phyloP scores from a whole-genome alignment of 2,329 filamentous ascomycete species.

The Trichoderma polysporum region DNA sequence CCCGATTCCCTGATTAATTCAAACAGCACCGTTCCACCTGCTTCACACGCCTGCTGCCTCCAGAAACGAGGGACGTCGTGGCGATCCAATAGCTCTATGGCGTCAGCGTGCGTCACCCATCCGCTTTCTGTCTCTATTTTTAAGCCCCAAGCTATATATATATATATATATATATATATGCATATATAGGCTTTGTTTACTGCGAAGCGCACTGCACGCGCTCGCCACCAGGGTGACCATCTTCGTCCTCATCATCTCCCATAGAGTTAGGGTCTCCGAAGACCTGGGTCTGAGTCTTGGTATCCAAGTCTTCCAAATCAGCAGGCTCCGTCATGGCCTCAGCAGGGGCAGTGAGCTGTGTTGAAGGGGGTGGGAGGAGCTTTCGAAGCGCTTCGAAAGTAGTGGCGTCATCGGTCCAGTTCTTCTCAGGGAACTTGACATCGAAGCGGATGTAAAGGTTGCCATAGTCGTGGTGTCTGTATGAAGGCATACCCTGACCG shows the following conservation, averaged over 20 bases:
- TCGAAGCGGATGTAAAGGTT: conserved; percentile 98
- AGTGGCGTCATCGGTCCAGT: conserved; percentile 63
- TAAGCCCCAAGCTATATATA: not conserved
- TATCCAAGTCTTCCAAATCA: conserved; percentile 81
- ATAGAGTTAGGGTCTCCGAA: conserved; percentile 59
- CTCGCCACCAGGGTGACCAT: conserved; percentile 71
- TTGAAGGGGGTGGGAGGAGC: conserved; percentile 70
- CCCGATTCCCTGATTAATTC: conserved; percentile 17
- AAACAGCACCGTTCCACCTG: conserved; percentile 25
- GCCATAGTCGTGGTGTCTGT: conserved; percentile 89
- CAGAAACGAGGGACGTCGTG: conserved; percentile 1
- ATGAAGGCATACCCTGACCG: conserved; percentile 96
- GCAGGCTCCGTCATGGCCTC: conserved; percentile 93
- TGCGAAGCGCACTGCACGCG: conserved; percentile 85
- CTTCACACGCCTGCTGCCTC: conserved; percentile 6
- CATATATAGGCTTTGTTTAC: conserved; percentile 49
- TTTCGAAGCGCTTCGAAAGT: conserved; percentile 78
- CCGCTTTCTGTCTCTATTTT: not conserved
- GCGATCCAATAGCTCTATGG: not conserved
- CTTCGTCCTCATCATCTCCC: conserved; percentile 76
- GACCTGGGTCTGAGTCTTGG: conserved; percentile 61
- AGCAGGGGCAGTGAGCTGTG: conserved; percentile 66
- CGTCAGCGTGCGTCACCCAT: not conserved
- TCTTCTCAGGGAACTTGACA: conserved; percentile 90
- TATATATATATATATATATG: not conserved